phyloP scores from a whole-genome alignment of 2,329 filamentous ascomycete species.

The Diplocarpon rosae region DNA sequence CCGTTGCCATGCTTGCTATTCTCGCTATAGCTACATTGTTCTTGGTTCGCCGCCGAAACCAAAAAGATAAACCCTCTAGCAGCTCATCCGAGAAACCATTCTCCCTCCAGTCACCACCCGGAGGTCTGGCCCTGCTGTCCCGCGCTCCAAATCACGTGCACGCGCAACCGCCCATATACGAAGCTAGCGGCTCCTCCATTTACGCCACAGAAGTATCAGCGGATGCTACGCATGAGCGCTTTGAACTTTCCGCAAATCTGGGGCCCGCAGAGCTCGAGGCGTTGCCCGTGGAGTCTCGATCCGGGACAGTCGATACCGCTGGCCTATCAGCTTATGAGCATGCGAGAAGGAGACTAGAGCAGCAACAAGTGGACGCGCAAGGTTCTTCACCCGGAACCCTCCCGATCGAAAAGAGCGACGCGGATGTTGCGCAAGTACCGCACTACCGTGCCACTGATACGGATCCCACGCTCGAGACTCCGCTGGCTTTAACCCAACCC shows the following conservation, averaged over 20 bases:
- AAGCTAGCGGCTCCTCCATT: conserved; percentile 39
- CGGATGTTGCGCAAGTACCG: conserved; percentile 22
- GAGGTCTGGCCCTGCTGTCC: too few relatives aligned
- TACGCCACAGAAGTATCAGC: conserved; percentile 31
- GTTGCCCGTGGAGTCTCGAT: conserved; percentile 15
- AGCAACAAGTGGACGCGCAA: conserved; percentile 35
- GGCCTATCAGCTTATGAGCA: conserved; percentile 39
- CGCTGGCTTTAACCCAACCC: conserved; percentile 11
- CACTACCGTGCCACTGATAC: conserved; percentile 28
- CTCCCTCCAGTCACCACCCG: too few relatives aligned
- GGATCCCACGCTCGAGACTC: conserved; percentile 13
- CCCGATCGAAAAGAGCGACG: conserved; percentile 24
- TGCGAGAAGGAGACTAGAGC: conserved; percentile 39
- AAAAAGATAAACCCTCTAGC: conserved; percentile 19
- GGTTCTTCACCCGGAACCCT: conserved; percentile 20
- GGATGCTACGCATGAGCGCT: conserved; percentile 17
- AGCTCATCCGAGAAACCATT: too few relatives aligned
- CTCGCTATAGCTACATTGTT: neutral
- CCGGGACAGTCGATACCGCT: conserved; percentile 25
- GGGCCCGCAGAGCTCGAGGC: conserved; percentile 22
- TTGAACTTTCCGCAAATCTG: conserved; percentile 20
- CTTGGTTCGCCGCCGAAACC: conserved; percentile 12
- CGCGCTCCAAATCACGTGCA: too few relatives aligned
- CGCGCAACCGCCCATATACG: conserved; percentile 30
- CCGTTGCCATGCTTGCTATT: neutral